phyloP scores from a whole-genome alignment of 1,139 yeast species.

The Wickerhamomyces sp. region DNA sequence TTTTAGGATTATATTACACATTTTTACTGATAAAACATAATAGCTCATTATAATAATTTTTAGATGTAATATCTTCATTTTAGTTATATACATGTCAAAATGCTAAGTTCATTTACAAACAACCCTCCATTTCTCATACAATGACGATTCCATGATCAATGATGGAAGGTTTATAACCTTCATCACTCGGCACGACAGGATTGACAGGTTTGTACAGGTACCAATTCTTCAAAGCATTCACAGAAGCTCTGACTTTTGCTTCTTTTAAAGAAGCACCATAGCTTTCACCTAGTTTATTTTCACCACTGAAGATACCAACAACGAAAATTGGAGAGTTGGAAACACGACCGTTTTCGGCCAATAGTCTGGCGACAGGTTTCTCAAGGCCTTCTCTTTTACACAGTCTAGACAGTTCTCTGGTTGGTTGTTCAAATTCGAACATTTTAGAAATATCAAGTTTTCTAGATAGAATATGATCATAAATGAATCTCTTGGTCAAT shows the following conservation, averaged over 20 bases:
- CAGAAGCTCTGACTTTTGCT: constrained; percentile 90
- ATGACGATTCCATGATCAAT: constrained; percentile 41
- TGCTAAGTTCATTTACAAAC: background rate
- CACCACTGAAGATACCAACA: constrained; percentile 88
- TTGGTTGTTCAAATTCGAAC: constrained; percentile 82
- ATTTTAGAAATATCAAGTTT: constrained; percentile 67
- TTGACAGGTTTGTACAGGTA: constrained; percentile 82
- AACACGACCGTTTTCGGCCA: constrained; percentile 91
- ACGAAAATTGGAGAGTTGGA: constrained; percentile 83
- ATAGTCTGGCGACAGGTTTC: constrained; percentile 73
- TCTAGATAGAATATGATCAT: constrained; percentile 71
- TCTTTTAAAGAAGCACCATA: constrained; percentile 89
- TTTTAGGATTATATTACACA: too few species aligned
- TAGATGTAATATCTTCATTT: background rate
- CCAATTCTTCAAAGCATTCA: constrained; percentile 86
- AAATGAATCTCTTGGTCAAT: constrained; percentile 59
- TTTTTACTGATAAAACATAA: too few species aligned
- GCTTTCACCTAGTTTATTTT: constrained; percentile 86
- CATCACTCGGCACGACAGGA: constrained; percentile 59
- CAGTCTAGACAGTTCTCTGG: constrained; percentile 74
- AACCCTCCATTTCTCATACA: constrained; percentile 22
- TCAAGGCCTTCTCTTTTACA: constrained; percentile 76
- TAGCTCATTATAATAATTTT: too few species aligned
- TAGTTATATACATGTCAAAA: background rate
- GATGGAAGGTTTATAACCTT: constrained; percentile 27